phyloP scores from a whole-genome alignment of 108 stramenopile species.

The Nannochloropsis salina region DNA sequence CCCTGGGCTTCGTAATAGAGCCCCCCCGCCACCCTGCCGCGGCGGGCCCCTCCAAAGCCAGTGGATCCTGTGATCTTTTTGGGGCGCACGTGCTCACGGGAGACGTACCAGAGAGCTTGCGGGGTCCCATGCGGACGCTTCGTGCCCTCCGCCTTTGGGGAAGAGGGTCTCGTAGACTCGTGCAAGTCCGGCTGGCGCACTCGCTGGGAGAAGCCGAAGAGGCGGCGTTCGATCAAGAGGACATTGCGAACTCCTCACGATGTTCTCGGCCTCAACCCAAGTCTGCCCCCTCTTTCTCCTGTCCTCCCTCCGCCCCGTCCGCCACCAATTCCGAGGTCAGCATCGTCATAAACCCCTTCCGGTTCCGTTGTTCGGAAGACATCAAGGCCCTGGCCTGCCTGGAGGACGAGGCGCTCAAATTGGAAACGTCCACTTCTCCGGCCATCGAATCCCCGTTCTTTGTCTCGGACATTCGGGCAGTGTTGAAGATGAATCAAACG shows the following conservation, averaged over 20 bases:
- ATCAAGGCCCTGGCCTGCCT: background rate
- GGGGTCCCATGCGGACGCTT: background rate
- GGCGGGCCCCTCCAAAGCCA: background rate
- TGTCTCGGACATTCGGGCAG: background rate
- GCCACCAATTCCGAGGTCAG: background rate
- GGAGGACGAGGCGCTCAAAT: background rate
- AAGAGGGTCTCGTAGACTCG: background rate
- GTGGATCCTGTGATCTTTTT: background rate
- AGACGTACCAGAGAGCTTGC: background rate
- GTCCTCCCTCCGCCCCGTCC: background rate
- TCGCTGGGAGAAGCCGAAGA: background rate
- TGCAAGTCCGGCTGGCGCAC: background rate
- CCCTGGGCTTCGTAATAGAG: background rate
- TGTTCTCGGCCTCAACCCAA: background rate
- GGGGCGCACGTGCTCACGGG: background rate
- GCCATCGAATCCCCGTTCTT: background rate
- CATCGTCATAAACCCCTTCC: background rate
- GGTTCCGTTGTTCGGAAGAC: background rate
- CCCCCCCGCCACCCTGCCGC: no score
- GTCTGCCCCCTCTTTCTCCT: background rate
- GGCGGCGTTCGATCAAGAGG: background rate
- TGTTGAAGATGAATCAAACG: background rate
- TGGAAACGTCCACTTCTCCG: background rate
- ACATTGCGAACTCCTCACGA: background rate
- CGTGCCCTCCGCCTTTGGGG: conserved; percentile 6